phyloP scores from a whole-genome alignment of 2,329 filamentous ascomycete genomes.

The Chaetoscypha palmicola region DNA sequence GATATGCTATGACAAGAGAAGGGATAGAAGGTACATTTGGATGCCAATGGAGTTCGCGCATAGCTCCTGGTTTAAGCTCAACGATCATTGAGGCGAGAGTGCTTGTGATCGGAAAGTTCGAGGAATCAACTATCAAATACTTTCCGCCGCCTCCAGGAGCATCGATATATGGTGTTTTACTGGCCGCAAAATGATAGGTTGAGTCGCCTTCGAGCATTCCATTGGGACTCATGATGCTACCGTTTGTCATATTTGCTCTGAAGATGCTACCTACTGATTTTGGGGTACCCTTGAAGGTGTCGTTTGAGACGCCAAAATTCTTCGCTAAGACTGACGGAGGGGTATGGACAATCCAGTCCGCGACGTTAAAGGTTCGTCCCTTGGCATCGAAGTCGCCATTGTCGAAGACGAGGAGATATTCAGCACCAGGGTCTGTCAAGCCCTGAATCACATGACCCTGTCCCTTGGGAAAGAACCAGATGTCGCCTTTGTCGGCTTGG shows the following conservation, averaged over 20 bases:
- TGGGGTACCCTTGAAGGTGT: conserved; percentile 62
- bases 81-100: conserved; percentile 61
- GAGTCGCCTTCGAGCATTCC: conserved; percentile 65
- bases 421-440: conserved; percentile 54
- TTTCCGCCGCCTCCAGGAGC: conserved; percentile 52
- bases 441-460: conserved; percentile 72
- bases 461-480: conserved; percentile 74
- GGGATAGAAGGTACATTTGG: conserved; percentile 56
- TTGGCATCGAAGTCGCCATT: conserved; percentile 47
- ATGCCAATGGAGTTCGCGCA: conserved; percentile 65
- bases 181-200: conserved; percentile 65
- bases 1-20: conserved; percentile 40
- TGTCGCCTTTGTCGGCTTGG: conserved; percentile 50
- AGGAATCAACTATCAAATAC: conserved; percentile 58
- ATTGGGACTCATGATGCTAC: conserved; percentile 51
- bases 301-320: conserved; percentile 65
- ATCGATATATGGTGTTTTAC: conserved; percentile 61
- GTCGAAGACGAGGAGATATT: conserved; percentile 56
- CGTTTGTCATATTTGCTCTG: conserved; percentile 58
- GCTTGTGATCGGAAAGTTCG: conserved; percentile 58
- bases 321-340: conserved; percentile 64
- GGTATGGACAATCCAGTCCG: conserved; percentile 66
- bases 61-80: conserved; percentile 52
- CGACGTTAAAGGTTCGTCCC: conserved; percentile 63
- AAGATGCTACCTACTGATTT: conserved; percentile 63